Evolutionary conservation across 2,329 filamentous ascomycete species (phyloP).

Genomic region (Stagonosporopsis cucurbitacearum): DNA sequence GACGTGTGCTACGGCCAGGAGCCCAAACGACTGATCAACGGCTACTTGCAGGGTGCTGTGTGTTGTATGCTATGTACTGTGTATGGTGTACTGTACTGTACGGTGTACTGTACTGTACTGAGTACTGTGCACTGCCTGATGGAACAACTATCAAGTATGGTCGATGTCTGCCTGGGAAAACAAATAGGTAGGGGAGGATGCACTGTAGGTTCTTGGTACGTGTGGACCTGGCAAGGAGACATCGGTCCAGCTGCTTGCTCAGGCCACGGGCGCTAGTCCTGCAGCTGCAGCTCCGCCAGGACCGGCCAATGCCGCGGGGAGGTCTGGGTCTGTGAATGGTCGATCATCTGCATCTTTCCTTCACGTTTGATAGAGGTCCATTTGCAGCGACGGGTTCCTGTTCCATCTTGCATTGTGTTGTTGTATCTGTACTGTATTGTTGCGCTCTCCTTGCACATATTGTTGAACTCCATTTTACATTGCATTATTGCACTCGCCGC

Average conservation of each 20-base stretch:
- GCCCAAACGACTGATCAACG: constrained; percentile 36
- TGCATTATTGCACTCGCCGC: too few species aligned
- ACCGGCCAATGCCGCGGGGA: constrained; percentile 12
- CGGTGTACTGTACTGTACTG: too few species aligned
- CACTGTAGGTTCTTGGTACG: neutral
- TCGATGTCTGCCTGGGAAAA: constrained; percentile 3
- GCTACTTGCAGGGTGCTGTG: constrained; percentile 33
- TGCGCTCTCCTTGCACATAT: too few species aligned
- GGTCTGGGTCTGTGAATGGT: constrained; percentile 13
- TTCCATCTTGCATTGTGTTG: too few species aligned
- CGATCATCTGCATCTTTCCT: neutral
- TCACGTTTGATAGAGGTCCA: neutral
- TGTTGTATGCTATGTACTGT: too few species aligned
- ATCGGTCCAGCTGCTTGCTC: constrained; percentile 6
- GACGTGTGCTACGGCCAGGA: constrained; percentile 25
- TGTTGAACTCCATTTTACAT: too few species aligned
- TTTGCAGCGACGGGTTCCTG: neutral
- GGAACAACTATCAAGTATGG: too few species aligned
- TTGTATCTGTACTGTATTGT: too few species aligned
- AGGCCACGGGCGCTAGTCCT: constrained; percentile 14
- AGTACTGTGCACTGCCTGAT: too few species aligned
- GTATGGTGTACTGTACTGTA: too few species aligned
- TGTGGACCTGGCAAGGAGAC: neutral
- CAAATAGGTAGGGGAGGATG: neutral
- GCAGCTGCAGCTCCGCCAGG: constrained; percentile 4